Conservation (phyloP, 176 grass and related monocot genomes). For the Phyllostachys edulis region DNA sequence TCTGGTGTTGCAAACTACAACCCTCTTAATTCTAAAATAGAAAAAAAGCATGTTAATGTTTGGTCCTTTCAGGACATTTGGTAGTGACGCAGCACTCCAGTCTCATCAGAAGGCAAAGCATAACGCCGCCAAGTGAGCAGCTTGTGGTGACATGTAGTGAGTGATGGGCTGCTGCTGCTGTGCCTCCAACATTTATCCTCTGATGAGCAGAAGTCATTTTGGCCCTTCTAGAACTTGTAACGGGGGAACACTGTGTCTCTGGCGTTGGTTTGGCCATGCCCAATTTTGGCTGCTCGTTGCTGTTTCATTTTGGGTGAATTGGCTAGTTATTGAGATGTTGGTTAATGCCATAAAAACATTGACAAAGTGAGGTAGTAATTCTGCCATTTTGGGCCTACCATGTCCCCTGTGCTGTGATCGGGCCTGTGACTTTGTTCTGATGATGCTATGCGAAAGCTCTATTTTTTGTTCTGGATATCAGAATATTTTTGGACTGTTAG, state of each 20-base stretch:
- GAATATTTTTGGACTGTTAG: no score
- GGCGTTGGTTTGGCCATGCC: not conserved
- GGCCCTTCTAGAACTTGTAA: not conserved
- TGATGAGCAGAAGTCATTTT: not conserved
- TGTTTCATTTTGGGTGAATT: not conserved
- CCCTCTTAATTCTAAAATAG: not conserved
- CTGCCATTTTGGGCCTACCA: not conserved
- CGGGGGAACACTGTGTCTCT: not conserved
- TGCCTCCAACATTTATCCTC: not conserved
- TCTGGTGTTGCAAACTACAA: not conserved
- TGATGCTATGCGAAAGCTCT: not conserved
- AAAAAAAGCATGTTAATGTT: not conserved
- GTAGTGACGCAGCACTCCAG: not conserved
- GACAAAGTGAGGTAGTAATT: not conserved
- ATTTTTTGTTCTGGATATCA: not conserved
- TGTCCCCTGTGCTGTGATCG: not conserved
- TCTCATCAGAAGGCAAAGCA: constrained; percentile 43
- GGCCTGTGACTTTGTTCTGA: not conserved
- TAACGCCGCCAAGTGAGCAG: constrained; percentile 9
- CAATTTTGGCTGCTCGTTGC: not conserved
- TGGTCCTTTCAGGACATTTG: constrained; percentile 28
- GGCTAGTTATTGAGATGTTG: not conserved
- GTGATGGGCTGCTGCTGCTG: not conserved
- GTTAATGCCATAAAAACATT: not conserved
- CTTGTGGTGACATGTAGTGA: not conserved